Conservation (phyloP, 495 filamentous ascomycete species). For the Neurospora terricola region DNA sequence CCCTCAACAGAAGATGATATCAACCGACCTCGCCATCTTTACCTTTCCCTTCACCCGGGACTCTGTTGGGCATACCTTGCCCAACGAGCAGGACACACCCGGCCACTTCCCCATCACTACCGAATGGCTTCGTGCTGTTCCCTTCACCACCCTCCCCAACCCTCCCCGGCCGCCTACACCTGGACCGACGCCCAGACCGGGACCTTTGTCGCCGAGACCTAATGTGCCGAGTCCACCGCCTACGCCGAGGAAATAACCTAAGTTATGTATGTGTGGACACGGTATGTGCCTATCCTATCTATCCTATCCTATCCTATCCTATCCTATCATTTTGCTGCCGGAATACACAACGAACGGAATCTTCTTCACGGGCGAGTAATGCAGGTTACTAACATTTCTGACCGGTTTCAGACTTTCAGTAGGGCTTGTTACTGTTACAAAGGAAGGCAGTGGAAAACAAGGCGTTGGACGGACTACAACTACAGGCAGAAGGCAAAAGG, state of each 20-base stretch:
- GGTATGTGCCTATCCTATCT: not conserved
- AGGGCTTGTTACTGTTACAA: no score
- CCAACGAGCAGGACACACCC: not conserved
- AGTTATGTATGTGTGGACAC: not conserved
- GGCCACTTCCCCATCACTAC: no score
- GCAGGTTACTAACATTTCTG: no score
- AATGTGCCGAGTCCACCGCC: constrained; percentile 6
- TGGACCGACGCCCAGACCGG: not conserved
- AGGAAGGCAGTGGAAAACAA: no score
- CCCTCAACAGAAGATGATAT: not conserved
- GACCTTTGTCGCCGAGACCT: constrained; percentile 2
- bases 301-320: no score
- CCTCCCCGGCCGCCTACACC: constrained; percentile 8
- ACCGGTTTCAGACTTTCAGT: no score
- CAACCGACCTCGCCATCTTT: not conserved
- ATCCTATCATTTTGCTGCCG: no score
- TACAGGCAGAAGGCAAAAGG: no score
- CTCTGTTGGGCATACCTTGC: not conserved
- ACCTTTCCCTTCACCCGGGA: not conserved
- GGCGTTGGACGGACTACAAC: no score
- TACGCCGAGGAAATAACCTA: not conserved
- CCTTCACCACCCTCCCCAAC: not conserved
- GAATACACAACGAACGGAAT: no score
- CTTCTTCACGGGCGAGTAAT: no score
- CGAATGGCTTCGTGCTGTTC: not conserved